Base-by-base conservation (phyloP, 148 eudicot genomes). In the Rhododendron vialii region DNA sequence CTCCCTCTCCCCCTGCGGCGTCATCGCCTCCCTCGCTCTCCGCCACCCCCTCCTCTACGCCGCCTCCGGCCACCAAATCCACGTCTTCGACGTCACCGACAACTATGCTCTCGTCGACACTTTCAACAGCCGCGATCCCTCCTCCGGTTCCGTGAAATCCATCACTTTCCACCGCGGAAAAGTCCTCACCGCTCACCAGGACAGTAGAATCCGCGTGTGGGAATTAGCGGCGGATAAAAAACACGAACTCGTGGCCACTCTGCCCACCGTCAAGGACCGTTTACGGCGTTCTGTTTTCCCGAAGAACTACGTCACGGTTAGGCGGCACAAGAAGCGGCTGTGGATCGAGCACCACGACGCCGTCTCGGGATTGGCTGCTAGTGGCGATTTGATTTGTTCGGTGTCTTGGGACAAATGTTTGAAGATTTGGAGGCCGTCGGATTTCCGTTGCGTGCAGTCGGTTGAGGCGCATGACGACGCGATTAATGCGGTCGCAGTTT, bases 271-370 rank as follows among this genome's bases (percentile, higher is more conserved):
- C 1, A 80, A 78, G 1, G 99, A 96, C 84, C 91, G 93, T 0
- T 71, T 96, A 1, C 67, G 88, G 4, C 90, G 86, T 8, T 91
- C 88, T 14, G 63, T 94, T 47, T 53, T 94, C 0, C 98, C 97
- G 0, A 85, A 85, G n/a, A 95, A 90, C 83, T 95, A 96, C 91
- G 93, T 95, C 45, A 85, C 82, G 41, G 91, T 96, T 35, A 86
- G 98, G 24, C 92, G 98, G 1, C 98, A 96, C 61, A 91, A 85
- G 67, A 93, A 85, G 48, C 88, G 91, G 3, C 91, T 95, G 0
- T 96, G 98, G 98, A 89, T 95, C 11, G 89, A 94, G 48, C 99
- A 96, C 83, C 73, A 96, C 89, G 99, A 96, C 90, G 95, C 98
- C 81, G 97, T 96, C 22, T 94, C 99, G 0, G 89, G 94, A 2